Conservation (phyloP, 2,329 filamentous ascomycete genomes). For the Apiospora rasikravindrae region DNA sequence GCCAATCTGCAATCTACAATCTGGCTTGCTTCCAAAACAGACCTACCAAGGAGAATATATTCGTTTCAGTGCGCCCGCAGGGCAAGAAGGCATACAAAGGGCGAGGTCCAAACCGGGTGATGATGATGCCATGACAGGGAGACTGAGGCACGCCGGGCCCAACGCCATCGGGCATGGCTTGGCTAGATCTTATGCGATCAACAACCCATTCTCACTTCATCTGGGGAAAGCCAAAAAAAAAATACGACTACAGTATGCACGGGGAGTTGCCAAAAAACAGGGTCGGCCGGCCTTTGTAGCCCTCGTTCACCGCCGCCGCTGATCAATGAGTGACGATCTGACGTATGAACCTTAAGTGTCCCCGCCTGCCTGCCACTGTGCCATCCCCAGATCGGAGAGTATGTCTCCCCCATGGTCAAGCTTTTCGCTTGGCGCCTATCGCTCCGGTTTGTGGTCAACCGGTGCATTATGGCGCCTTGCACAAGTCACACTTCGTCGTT, state of each 20-base stretch:
- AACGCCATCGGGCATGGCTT: constrained; percentile 2
- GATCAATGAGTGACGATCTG: neutral
- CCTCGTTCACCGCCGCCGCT: neutral
- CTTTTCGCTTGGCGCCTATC: neutral
- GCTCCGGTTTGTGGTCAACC: neutral
- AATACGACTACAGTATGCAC: neutral
- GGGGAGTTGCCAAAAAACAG: neutral
- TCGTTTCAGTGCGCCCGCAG: neutral
- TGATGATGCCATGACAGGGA: neutral
- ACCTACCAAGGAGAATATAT: too few relatives aligned
- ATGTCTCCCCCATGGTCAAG: neutral
- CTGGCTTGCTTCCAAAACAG: neutral
- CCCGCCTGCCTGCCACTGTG: neutral
- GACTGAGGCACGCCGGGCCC: neutral
- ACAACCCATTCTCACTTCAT: neutral
- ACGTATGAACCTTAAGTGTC: neutral
- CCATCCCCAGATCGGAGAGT: neutral
- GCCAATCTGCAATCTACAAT: neutral
- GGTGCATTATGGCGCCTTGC: neutral
- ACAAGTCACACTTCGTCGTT: neutral
- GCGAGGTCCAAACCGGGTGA: neutral
- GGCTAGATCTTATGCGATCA: neutral
- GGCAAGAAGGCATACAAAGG: neutral
- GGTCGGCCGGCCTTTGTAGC: neutral
- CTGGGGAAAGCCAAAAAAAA: neutral